Conservation (phyloP, 2,329 filamentous ascomycete species). For the Claviceps spartinae region DNA sequence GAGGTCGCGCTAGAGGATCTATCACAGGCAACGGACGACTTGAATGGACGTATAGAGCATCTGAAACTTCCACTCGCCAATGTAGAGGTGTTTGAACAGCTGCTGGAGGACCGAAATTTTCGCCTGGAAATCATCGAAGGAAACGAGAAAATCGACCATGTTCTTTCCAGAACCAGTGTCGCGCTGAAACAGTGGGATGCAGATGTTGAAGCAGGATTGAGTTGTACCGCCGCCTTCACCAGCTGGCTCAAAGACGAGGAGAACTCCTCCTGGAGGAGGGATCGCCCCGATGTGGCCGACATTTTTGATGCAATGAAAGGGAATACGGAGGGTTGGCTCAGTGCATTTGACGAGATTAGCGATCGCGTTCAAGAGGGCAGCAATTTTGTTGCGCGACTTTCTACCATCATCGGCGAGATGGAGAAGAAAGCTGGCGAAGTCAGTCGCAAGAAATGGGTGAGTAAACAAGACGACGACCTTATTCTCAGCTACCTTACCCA, state of each 20-base stretch:
- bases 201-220: constrained; percentile 66
- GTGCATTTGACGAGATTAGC: constrained; percentile 64
- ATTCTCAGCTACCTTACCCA: neutral
- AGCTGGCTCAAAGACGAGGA: constrained; percentile 59
- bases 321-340: constrained; percentile 82
- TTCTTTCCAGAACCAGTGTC: constrained; percentile 64
- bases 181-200: constrained; percentile 65
- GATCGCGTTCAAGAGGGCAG: constrained; percentile 58
- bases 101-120: constrained; percentile 76
- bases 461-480: constrained; percentile 13
- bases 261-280: constrained; percentile 44
- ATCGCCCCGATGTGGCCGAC: constrained; percentile 49
- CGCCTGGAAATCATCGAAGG: constrained; percentile 70
- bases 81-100: constrained; percentile 67
- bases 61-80: constrained; percentile 76
- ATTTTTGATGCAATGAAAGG: constrained; percentile 85
- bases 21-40: constrained; percentile 61
- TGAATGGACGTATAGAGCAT: constrained; percentile 66
- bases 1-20: constrained; percentile 80
- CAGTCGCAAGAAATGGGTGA: constrained; percentile 63
- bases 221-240: constrained; percentile 63
- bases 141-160: constrained; percentile 84
- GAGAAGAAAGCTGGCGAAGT: constrained; percentile 72
- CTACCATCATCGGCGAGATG: constrained; percentile 71
- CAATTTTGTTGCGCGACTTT: constrained; percentile 55